phyloP scores from a whole-genome alignment of 805 yeast species.

The Zygotorulaspora chibaensis region DNA sequence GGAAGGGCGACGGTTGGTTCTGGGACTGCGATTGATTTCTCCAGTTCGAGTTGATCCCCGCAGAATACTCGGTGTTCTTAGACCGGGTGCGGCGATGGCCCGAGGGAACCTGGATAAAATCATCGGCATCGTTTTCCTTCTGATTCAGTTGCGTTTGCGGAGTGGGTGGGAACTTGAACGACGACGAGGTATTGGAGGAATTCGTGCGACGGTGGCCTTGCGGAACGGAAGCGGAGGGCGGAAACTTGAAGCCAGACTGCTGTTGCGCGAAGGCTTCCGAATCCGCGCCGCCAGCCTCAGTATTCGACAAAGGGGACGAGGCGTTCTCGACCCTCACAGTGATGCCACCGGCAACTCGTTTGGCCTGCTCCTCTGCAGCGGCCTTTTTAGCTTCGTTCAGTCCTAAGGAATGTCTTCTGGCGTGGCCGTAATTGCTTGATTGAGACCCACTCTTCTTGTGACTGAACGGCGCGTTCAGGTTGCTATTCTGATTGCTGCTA shows the following conservation, averaged over 20 bases:
- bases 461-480: slow-evolving; percentile 17
- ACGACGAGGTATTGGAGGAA: slow-evolving; percentile 41
- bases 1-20: slow-evolving; percentile 32
- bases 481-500: slow-evolving; percentile 13
- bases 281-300: slow-evolving; percentile 6
- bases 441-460: slow-evolving; percentile 50
- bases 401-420: slow-evolving; percentile 88
- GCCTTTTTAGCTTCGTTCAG: slow-evolving; percentile 90
- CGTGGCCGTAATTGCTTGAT: slow-evolving; percentile 60
- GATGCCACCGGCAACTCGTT: slow-evolving; percentile 41
- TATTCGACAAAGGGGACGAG: slow-evolving; percentile 5
- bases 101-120: slow-evolving; percentile 27
- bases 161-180: slow-evolving; percentile 63
- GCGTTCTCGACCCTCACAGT: slow-evolving; percentile 23
- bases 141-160: slow-evolving; percentile 18
- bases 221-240: slow-evolving; percentile 32
- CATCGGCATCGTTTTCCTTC: slow-evolving; percentile 27
- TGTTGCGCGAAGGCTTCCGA: slow-evolving; percentile 9
- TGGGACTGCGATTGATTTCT: slow-evolving; percentile 48
- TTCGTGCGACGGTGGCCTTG: slow-evolving; percentile 23
- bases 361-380: slow-evolving; percentile 87
- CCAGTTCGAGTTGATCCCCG: slow-evolving; percentile 59
- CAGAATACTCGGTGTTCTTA: slow-evolving; percentile 26
- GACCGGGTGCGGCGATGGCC: slow-evolving; percentile 32
- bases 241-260: slow-evolving; percentile 29